Evolutionary conservation across 202 grass and related monocot species (phyloP), one percentile per base, ranked within the genome.

Genomic region (Carex arenaria): DNA sequence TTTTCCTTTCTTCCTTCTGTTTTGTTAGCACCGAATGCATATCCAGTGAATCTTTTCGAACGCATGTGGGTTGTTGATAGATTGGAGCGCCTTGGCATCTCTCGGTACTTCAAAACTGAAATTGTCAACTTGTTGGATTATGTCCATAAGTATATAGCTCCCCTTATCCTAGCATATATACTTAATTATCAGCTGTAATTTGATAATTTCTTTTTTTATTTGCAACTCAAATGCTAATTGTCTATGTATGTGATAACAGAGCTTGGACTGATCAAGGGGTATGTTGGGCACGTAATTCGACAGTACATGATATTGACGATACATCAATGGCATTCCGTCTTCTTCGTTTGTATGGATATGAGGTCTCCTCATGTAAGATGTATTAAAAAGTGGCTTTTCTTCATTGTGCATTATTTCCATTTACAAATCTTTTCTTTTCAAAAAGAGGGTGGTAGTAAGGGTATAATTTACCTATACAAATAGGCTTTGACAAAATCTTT

Each of bases 281-380:
- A 67, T 95, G 89, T 67, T 98, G 93, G 96, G 91, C 96, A 17
- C 93, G 87, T 52, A 83, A 92, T 83, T 92, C 96, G 3, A 59
- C 22, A 17, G 85, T 98, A 10, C 66, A 89, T 49, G 96, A 98
- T 45, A 89, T 92, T 30, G 96, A 98, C 55, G 96, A 98, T 83
- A 95, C 96, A 0, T 78, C 93, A n/a, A 98, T 98, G 96, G 91
- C 87, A 56, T 98, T 98, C 72, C 93, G 96, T 19, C 86, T 98
- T 14, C 79, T 98, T 34, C 86, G 91, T 26, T 61, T 93, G 38
- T 89, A 98, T 88, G 91, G 93, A 71, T 98, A 93, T 60, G 79
- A 87, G 52, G 86, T 95, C 60, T 95, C 91, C n/a, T 42, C 91
- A 70, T 64, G 95, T 98, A 86, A 86, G 88, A 42, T 74, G 7